Base-by-base conservation (phyloP, 768 basidiomycete genomes). In the Macrolepiota albuminosa region DNA sequence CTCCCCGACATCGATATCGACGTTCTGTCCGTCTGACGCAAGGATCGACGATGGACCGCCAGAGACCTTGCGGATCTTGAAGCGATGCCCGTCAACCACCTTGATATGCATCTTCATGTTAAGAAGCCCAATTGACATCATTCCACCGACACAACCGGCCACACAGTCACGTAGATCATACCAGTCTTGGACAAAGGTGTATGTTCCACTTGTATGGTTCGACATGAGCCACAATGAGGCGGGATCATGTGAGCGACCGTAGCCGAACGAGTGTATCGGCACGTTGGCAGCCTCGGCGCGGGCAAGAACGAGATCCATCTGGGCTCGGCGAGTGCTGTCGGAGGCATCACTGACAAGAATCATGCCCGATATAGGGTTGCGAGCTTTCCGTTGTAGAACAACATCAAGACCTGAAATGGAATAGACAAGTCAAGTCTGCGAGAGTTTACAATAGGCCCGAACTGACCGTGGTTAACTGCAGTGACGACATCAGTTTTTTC, bases 151-250 rank as follows among this genome's bases (percentile, higher is more conserved):
- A 69, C 93, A 94, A 5, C 97, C 97, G 6, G 95, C 93, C 36
- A 99, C 81, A 63, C 94, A 91, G 67, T 90, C 87, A 26, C 92
- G 87, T 34, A 98, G 85, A 71, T 98, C 93, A 71, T 98, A 95
- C 91, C 95, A 98, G 70, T 97, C 96, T 74, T 91, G 92, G 61
- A 98, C 94, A 67, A 97, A 99, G 4, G 95, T 98, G 76, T 98
- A 98, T 33, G 95, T 97, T 29, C 97, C 97, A 63, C 86, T 86
- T 3, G 97, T 98, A 72, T 98, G 95, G 72, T 98, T 98, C 10
- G 95, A 98, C 83, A 99, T 95, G 49, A 98, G 86, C 97, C 97
- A 98, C 37, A 99, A 83, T 7, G 95, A 96, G 14, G 93, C 93
- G 18, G 97, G 97, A 72, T 98, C 97, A 70, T 98, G 97, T 16